These are phyloP conservation scores for Botrytis byssoidea DNA, from an alignment of 2,329 filamentous ascomycete species.

Conservation along the genomic window DNA sequence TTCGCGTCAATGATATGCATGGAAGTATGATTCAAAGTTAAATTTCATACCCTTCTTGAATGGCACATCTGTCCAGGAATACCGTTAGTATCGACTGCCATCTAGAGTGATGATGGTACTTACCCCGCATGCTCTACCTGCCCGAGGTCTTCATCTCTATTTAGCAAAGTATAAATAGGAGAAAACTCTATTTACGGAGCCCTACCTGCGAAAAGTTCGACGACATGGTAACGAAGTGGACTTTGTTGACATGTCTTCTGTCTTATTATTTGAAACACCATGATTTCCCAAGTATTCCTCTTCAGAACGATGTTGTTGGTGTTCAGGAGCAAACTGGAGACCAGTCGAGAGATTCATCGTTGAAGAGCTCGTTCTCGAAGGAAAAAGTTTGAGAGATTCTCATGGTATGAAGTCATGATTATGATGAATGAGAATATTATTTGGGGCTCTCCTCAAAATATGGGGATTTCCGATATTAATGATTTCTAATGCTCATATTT, in stretches of 20 bases:
- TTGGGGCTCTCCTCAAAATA: not conserved
- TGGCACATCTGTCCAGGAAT: slow-evolving; percentile 7
- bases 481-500: not conserved
- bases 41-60: slow-evolving; percentile 12
- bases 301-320: not conserved
- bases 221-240: not conserved
- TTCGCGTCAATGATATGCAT: slow-evolving; percentile 25
- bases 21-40: not conserved
- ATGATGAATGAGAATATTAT: not conserved
- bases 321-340: slow-evolving; percentile 3
- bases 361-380: not conserved
- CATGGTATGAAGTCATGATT: not conserved
- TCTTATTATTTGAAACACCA: not conserved
- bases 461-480: not conserved
- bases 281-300: not conserved
- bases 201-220: slow-evolving; percentile 12
- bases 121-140: slow-evolving; percentile 21
- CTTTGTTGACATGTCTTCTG: not conserved
- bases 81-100: not conserved
- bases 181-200: not conserved
- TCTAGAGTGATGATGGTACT: not conserved
- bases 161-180: not conserved
- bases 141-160: slow-evolving; percentile 15
- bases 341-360: not conserved
- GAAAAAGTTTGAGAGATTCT: not conserved